Percentiles rank a stretch among this genome's conserved stretches.
Evolutionary conservation across 139 green algal genomes (phyloP).

Genomic region (Tetradesmus lagerheimii): DNA sequence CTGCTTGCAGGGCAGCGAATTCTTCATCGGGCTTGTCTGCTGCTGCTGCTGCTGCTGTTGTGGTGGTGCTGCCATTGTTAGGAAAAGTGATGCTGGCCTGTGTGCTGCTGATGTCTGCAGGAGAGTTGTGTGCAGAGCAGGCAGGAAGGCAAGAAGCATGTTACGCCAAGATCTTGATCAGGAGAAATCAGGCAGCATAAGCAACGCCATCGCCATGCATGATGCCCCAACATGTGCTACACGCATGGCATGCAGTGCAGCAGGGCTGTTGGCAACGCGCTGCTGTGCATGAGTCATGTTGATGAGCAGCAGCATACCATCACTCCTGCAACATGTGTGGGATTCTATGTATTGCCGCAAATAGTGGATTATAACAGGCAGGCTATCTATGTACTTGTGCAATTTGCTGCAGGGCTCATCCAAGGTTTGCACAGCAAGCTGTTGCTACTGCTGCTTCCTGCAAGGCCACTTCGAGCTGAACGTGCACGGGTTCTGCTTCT

Average conservation of each 20-base stretch:
- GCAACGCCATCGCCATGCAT: too few species aligned
- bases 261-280: not conserved
- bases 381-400: too few species aligned
- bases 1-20: not conserved
- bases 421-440: not conserved
- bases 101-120: not conserved
- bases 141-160: too few species aligned
- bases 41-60: not conserved
- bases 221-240: too few species aligned
- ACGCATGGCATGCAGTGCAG: not conserved
- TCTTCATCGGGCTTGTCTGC: not conserved
- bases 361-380: too few species aligned
- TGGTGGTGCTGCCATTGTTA: not conserved
- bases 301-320: not conserved
- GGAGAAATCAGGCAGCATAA: too few species aligned
- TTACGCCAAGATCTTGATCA: too few species aligned
- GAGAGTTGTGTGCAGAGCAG: not conserved
- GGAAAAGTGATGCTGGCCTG: not conserved
- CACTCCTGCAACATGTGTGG: not conserved
- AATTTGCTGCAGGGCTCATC: not conserved
- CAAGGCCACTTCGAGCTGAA: not conserved
- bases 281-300: not conserved
- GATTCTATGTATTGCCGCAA: too few species aligned
- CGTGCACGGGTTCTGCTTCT: not conserved
- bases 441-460: not conserved